These are phyloP conservation scores for Urochloa ruziziensis DNA, from an alignment of 176 grass and related monocot genomes.

Conservation along the genomic window DNA sequence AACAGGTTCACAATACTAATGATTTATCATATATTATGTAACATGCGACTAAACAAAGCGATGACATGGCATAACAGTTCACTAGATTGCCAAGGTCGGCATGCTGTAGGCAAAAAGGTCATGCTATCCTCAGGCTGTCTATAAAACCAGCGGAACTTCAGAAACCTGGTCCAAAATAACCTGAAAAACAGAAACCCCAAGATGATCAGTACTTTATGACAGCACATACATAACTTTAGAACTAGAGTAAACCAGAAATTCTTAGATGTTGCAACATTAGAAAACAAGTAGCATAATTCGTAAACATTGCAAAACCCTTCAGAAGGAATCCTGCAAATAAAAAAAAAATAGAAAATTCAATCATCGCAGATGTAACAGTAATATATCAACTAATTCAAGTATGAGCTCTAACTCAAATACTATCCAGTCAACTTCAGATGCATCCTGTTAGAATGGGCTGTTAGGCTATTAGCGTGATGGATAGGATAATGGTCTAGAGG, in stretches of 20 bases:
- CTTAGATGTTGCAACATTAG: neutral
- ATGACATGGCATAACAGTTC: neutral
- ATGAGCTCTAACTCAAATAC: conserved; percentile 35
- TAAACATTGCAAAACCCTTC: conserved; percentile 33
- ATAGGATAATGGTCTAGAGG: too few relatives aligned
- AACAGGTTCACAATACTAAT: neutral
- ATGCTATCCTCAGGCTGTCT: neutral
- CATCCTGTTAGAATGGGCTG: too few relatives aligned
- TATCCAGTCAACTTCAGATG: conserved; percentile 22
- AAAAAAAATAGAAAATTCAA: conserved; percentile 34
- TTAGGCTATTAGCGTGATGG: too few relatives aligned
- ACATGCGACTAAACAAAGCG: neutral
- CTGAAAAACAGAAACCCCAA: conserved; percentile 26
- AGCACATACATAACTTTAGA: neutral
- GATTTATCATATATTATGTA: neutral
- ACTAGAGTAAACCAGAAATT: neutral
- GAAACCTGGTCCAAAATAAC: neutral
- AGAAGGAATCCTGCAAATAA: conserved; percentile 49
- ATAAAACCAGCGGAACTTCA: neutral
- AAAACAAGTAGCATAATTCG: neutral
- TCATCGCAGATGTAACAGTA: neutral
- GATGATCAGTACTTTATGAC: neutral
- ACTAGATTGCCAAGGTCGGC: neutral
- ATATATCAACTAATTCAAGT: neutral
- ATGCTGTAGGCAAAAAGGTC: neutral